Evolutionary conservation across 2,329 filamentous ascomycete genomes (phyloP).

Genomic region (Colletotrichum sp.): DNA sequence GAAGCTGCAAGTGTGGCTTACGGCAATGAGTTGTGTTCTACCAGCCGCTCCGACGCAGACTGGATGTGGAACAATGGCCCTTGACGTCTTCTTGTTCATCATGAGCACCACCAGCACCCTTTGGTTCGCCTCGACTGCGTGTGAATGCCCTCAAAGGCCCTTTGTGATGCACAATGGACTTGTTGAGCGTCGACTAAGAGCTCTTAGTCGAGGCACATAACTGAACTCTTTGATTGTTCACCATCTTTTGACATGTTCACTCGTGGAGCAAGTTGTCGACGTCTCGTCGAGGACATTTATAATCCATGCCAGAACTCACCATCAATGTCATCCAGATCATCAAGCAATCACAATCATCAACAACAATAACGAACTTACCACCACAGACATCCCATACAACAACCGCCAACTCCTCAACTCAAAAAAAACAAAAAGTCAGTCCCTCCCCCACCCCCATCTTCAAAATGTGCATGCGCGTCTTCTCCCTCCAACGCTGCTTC

Average conservation of each 20-base stretch:
- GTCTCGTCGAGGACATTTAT: background rate
- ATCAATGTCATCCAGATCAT: background rate
- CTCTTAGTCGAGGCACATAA: background rate
- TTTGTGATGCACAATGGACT: background rate
- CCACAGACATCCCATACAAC: background rate
- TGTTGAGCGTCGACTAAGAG: background rate
- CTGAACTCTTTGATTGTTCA: background rate
- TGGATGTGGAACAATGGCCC: background rate
- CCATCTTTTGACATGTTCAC: background rate
- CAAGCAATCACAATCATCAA: background rate
- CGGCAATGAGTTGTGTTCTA: background rate
- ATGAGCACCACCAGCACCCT: background rate
- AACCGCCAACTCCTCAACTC: background rate
- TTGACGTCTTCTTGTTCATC: background rate
- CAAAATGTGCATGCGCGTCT: constrained; percentile 11
- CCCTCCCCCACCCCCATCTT: background rate
- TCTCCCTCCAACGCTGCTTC: constrained; percentile 9
- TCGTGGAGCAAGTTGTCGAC: background rate
- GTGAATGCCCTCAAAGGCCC: background rate
- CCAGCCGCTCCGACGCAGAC: background rate
- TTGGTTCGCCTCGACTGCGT: background rate
- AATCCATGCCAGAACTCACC: background rate
- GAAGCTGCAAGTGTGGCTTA: background rate
- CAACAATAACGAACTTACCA: background rate
- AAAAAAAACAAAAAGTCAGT: background rate